Conservation (phyloP, 2,329 filamentous ascomycete genomes). For the Fusarium ambrosium region DNA sequence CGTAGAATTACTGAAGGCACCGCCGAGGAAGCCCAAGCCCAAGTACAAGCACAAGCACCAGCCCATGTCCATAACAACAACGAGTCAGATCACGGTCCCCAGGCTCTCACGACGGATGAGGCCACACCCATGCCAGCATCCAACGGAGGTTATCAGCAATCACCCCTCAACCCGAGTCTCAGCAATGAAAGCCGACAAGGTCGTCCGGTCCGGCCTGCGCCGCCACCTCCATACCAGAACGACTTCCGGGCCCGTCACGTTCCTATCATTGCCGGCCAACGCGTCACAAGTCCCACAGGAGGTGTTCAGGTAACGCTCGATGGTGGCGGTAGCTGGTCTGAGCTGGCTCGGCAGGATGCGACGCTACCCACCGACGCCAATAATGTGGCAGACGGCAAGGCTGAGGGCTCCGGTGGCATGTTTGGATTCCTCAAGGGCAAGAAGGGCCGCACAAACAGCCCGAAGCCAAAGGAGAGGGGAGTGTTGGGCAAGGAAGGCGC, state of each 20-base stretch:
- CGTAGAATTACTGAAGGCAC: conserved; percentile 53
- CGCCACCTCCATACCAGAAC: conserved; percentile 63
- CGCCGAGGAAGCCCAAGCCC: conserved; percentile 22
- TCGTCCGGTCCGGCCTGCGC: conserved; percentile 47
- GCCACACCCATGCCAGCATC: conserved; percentile 57
- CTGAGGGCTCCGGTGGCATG: conserved; percentile 79
- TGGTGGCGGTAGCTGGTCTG: conserved; percentile 90
- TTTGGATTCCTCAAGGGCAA: conserved; percentile 91
- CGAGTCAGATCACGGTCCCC: conserved; percentile 49
- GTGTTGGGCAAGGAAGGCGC: conserved; percentile 96
- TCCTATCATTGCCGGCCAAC: conserved; percentile 71
- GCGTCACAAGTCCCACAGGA: conserved; percentile 82
- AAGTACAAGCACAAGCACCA: too few species aligned
- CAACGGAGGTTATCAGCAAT: conserved; percentile 44
- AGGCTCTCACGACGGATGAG: conserved; percentile 67
- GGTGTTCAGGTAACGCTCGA: conserved; percentile 94
- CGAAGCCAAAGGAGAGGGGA: conserved; percentile 93
- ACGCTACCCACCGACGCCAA: conserved; percentile 78
- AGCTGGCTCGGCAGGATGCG: conserved; percentile 86
- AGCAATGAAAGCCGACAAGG: conserved; percentile 46
- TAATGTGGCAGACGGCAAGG: conserved; percentile 65
- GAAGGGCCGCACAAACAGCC: conserved; percentile 90
- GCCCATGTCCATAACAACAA: neutral
- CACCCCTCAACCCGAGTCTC: conserved; percentile 43
- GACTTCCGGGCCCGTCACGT: conserved; percentile 62